These are phyloP conservation scores for Claviceps capensis DNA, from an alignment of 2,329 filamentous ascomycete species.

Conservation along the genomic window DNA sequence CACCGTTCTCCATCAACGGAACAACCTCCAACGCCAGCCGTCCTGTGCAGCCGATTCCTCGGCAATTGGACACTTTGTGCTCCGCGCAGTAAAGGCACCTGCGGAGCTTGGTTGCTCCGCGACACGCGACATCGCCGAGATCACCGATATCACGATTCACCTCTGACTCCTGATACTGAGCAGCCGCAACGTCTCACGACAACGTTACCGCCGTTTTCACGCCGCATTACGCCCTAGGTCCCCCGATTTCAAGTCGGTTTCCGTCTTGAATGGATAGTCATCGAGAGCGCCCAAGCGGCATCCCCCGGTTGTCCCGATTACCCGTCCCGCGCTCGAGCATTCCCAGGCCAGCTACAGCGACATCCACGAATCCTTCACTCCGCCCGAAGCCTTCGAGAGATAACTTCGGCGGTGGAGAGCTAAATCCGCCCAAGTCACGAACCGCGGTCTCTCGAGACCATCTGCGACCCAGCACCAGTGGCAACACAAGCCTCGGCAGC, in stretches of 20 bases:
- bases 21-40: neutral
- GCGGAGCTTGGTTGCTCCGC: neutral
- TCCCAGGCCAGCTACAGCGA: slow-evolving; percentile 15
- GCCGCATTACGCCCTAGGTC: neutral
- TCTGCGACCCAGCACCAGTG: slow-evolving; percentile 15
- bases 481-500: slow-evolving; percentile 9
- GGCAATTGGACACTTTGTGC: neutral
- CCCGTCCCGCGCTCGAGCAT: slow-evolving; percentile 22
- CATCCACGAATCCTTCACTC: slow-evolving; percentile 12
- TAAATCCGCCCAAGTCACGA: slow-evolving; percentile 28
- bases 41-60: neutral
- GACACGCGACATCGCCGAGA: neutral
- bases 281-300: slow-evolving; percentile 23
- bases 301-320: slow-evolving; percentile 25
- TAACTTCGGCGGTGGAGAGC: slow-evolving; percentile 12
- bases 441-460: slow-evolving; percentile 26
- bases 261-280: slow-evolving; percentile 16
- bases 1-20: no score
- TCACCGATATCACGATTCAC: neutral
- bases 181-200: neutral
- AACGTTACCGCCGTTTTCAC: neutral
- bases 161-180: neutral
- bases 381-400: slow-evolving; percentile 1
- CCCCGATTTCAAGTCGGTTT: neutral
- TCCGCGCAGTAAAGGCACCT: neutral